Base-by-base conservation (phyloP, 2,329 filamentous ascomycete species). In the Calonectria pteridis region DNA sequence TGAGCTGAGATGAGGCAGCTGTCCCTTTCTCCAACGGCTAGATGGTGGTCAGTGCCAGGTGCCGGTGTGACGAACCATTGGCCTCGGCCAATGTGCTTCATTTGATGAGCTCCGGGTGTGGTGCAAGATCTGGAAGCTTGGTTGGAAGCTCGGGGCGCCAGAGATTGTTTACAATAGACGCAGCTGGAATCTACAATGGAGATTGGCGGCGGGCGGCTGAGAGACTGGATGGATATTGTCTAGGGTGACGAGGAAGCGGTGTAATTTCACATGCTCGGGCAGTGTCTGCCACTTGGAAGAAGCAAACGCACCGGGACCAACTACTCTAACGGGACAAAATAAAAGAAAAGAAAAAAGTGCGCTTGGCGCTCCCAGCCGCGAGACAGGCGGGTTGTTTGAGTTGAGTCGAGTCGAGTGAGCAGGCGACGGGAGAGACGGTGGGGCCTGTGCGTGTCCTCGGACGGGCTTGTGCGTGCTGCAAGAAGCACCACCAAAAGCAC, bases 41-140 rank as follows among this genome's bases (percentile, higher is more conserved):
- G 59, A 51, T 23, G 67, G 50, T 70, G 71, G 67, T 67, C 71
- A 37, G 72, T 75, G 72, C 71, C 53, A 37, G 40, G n/a, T 76
- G 58, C 59, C 43, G 59, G 64, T 50, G 72, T 10, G 67, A 70
- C 26, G 67, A 62, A 68, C 65, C 65, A 58, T 49, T 65, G 70
- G 70, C 70, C 49, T 62, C 46, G 65, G 59, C 70, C 64, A 69
- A n/a, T 69, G 63, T 65, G 49, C 71, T 62, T 62, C 65, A 33
- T 71, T 71, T 71, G 62, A 71, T 71, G 69, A 71, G 63, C 29
- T 67, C 20, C 51, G 23, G 35, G 26, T 71, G 62, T 43, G 43
- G 69, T 51, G 63, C 64, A 28, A 51, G 33, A 71, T 71, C 63
- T 51, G 43, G 50, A 66, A 69, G 58, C 66, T 46, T 28, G 46